Evolutionary conservation across 2,329 filamentous ascomycete genomes (phyloP).

Genomic region (Grosmannia serpens): DNA sequence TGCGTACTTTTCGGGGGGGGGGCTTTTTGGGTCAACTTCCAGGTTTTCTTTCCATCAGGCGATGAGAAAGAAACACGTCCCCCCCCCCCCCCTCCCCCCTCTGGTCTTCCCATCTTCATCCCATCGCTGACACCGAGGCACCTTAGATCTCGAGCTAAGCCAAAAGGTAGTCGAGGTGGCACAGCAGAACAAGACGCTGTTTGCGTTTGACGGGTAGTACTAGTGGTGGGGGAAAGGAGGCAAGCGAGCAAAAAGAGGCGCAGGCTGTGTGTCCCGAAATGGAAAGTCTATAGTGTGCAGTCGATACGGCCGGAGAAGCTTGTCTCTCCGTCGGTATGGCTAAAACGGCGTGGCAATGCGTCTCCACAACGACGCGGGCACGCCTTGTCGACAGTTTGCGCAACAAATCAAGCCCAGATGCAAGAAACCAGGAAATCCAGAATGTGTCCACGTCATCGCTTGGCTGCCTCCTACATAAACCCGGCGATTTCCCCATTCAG

Average conservation of each 20-base stretch:
- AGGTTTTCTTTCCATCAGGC: not conserved
- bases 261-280: no score
- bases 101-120: not conserved
- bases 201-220: constrained; percentile 1
- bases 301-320: no score
- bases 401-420: no score
- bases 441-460: no score
- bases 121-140: not conserved
- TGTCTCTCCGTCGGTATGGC: no score
- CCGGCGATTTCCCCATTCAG: no score
- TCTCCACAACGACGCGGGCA: no score
- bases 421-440: no score
- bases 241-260: not conserved
- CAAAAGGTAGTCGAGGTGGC: constrained; percentile 12
- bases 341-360: no score
- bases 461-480: no score
- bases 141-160: constrained; percentile 12
- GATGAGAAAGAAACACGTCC: not conserved
- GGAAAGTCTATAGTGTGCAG: no score
- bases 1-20: constrained; percentile 31
- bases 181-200: constrained; percentile 8
- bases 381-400: no score
- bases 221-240: not conserved
- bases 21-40: not conserved
- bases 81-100: not conserved